Evolutionary conservation across 1,284 basidiomycete genomes (phyloP).

Genomic region (Tilletia indica): DNA sequence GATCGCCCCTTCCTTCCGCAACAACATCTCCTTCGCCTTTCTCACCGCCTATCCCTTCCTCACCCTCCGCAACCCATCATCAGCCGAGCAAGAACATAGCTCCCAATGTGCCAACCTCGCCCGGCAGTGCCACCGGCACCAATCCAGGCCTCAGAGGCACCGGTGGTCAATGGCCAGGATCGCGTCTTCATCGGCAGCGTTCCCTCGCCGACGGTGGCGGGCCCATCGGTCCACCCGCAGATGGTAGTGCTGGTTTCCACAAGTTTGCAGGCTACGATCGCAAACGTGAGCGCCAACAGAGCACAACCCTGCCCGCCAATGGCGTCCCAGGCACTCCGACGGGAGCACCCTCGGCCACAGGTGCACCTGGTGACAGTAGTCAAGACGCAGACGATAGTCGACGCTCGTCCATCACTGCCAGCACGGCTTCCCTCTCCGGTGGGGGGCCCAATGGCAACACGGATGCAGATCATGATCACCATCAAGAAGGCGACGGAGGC

Average conservation of each 20-base stretch:
- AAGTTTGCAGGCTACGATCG: constrained; percentile 39
- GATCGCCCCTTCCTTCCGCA: neutral
- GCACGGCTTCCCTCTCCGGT: neutral
- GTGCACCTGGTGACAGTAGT: neutral
- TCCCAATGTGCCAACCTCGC: neutral
- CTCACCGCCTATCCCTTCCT: neutral
- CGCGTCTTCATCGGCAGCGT: constrained; percentile 15
- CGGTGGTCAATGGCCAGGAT: constrained; percentile 16
- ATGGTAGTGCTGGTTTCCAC: constrained; percentile 47
- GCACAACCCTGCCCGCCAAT: neutral
- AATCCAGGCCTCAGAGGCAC: neutral
- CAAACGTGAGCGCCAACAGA: constrained; percentile 20
- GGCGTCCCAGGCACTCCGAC: neutral
- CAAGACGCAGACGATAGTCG: neutral
- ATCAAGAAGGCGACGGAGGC: neutral
- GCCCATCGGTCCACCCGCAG: constrained; percentile 46
- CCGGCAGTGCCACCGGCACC: neutral
- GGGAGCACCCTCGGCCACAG: no score
- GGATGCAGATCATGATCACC: neutral
- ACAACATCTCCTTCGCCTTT: neutral
- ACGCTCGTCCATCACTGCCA: neutral
- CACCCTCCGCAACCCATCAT: neutral
- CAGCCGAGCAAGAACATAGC: neutral
- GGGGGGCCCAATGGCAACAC: neutral
- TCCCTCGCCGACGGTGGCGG: constrained; percentile 32